These are phyloP conservation scores for Mikania micrantha DNA, from an alignment of 129 eudicot species.

Conservation along the genomic window DNA sequence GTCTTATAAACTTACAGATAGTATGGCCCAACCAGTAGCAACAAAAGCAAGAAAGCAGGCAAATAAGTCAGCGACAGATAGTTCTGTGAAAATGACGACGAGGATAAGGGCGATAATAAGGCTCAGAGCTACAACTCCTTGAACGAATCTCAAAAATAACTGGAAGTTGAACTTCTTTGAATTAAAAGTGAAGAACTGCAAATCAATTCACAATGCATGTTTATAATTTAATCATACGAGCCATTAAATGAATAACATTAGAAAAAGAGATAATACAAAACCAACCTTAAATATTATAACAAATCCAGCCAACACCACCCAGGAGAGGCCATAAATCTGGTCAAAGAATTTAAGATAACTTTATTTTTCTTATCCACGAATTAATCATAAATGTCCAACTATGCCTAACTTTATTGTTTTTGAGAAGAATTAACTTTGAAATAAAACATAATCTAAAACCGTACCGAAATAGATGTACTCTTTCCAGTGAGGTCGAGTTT, in stretches of 20 bases:
- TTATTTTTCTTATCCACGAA: not conserved
- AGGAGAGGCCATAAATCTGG: constrained; percentile 88
- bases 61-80: constrained; percentile 66
- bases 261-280: not conserved
- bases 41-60: constrained; percentile 87
- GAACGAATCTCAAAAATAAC: constrained; percentile 70
- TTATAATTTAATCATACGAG: not conserved
- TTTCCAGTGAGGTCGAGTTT: constrained; percentile 65
- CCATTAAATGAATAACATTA: not conserved
- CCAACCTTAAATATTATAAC: constrained; percentile 86
- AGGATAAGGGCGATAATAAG: constrained; percentile 69
- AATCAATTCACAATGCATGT: not conserved
- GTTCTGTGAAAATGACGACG: constrained; percentile 51
- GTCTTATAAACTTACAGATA: constrained; percentile 62
- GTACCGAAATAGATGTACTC: constrained; percentile 76
- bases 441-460: not conserved
- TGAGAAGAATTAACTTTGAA: not conserved
- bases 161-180: constrained; percentile 73
- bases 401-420: not conserved
- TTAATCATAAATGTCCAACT: not conserved
- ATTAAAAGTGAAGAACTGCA: constrained; percentile 74
- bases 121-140: constrained; percentile 78
- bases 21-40: constrained; percentile 95
- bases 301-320: constrained; percentile 70
- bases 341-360: constrained; percentile 8